phyloP scores from a whole-genome alignment of 306 rosid genomes.

The Herpetospermum pedunculosum region DNA sequence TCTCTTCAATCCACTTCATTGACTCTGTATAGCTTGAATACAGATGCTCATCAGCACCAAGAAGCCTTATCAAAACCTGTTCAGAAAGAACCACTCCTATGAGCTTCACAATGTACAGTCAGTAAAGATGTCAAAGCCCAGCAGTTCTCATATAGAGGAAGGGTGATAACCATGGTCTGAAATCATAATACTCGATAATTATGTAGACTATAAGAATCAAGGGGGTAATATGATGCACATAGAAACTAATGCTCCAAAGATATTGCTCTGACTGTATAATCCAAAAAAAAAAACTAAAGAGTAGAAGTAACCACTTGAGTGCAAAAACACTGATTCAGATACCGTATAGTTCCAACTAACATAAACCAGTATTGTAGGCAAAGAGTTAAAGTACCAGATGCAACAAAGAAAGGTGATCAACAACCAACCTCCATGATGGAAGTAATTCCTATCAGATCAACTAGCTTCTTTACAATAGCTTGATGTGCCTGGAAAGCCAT shows the following conservation, averaged over 20 bases:
- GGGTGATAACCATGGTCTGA: background rate
- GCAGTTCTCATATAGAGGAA: background rate
- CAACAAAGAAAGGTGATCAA: conserved; percentile 14
- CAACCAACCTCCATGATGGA: conserved; percentile 96
- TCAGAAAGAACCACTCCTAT: conserved; percentile 10
- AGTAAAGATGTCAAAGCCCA: conserved; percentile 1
- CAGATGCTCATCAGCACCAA: conserved; percentile 97
- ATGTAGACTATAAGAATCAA: background rate
- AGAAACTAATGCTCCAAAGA: background rate
- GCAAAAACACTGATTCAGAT: background rate
- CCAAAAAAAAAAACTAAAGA: background rate
- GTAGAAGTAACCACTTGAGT: background rate
- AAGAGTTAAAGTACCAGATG: conserved; percentile 14
- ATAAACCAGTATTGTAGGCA: conserved; percentile 2
- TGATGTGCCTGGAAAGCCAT: conserved; percentile 57
- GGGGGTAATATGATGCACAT: background rate
- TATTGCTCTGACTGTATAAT: background rate
- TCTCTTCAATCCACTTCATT: conserved; percentile 89
- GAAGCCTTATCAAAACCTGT: conserved; percentile 87
- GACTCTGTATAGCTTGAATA: conserved; percentile 65
- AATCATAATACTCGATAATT: background rate
- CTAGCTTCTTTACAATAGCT: conserved; percentile 73
- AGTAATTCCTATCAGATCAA: conserved; percentile 94
- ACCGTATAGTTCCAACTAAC: background rate
- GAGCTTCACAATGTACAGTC: background rate